Conservation (phyloP, 2,329 filamentous ascomycete species). For the Talaromyces islandicus region DNA sequence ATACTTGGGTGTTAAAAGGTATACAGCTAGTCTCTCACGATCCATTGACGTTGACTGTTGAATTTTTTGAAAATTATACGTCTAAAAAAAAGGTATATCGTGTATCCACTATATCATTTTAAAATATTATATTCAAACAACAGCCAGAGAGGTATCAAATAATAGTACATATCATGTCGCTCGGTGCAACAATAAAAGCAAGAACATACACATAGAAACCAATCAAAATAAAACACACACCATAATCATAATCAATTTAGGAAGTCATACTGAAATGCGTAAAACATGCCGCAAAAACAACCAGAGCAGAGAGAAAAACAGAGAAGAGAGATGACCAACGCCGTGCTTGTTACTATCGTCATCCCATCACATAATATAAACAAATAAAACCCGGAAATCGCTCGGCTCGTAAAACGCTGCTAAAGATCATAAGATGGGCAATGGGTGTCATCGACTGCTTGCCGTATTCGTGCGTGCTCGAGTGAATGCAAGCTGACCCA, state of each 20-base stretch:
- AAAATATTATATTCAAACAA: not conserved
- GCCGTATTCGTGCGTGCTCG: not conserved
- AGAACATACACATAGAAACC: not conserved
- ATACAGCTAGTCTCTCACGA: not conserved
- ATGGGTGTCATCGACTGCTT: conserved; percentile 28
- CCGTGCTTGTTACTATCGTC: not conserved
- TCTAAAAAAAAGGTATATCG: not conserved
- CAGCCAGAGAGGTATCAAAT: not conserved
- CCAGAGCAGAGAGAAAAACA: not conserved
- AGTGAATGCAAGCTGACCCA: not conserved
- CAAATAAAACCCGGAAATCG: not conserved
- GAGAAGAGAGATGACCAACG: conserved; percentile 1
- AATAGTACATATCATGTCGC: not conserved
- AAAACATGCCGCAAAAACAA: not conserved
- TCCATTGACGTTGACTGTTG: not conserved
- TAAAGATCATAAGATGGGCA: conserved; percentile 10
- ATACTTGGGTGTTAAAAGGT: not conserved
- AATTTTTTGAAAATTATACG: no score
- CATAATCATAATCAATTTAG: not conserved
- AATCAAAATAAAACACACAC: not conserved
- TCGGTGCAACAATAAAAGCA: not conserved
- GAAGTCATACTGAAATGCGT: not conserved
- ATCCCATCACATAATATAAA: not conserved
- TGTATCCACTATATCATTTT: not conserved
- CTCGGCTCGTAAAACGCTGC: not conserved